A percentile compares a stretch with the other conserved stretches of the same genome.
These are phyloP conservation scores for Stygiomarasmius scandens DNA, from an alignment of 1,284 basidiomycete genomes.

Conservation along the genomic window DNA sequence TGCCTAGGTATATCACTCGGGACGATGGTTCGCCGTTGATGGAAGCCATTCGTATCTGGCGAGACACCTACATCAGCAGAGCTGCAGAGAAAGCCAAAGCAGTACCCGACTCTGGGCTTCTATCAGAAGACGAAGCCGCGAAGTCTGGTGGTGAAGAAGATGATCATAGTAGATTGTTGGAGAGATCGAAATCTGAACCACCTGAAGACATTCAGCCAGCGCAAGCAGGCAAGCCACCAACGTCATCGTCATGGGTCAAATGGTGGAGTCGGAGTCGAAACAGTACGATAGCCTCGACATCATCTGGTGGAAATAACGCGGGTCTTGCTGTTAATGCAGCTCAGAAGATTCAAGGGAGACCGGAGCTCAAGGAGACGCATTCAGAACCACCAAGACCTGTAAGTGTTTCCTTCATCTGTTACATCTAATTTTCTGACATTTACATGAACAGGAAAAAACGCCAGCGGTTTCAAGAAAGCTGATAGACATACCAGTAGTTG, in stretches of 20 bases:
- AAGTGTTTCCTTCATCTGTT: conserved; percentile 10
- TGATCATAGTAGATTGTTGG: conserved; percentile 7
- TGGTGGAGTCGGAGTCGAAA: conserved; percentile 73
- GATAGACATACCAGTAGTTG: conserved; percentile 9
- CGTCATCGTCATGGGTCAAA: conserved; percentile 69
- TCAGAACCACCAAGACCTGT: conserved; percentile 27
- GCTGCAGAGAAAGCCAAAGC: conserved; percentile 16
- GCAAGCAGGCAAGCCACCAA: conserved; percentile 43
- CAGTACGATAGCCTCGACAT: conserved; percentile 23
- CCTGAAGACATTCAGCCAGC: conserved; percentile 29
- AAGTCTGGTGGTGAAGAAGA: conserved; percentile 26
- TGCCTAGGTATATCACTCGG: conserved; percentile 61
- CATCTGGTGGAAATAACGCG: neutral
- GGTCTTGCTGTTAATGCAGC: neutral
- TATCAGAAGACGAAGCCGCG: conserved; percentile 33
- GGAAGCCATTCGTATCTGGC: conserved; percentile 65
- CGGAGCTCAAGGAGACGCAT: conserved; percentile 29
- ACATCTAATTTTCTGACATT: neutral
- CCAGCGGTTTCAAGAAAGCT: neutral
- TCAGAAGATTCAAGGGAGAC: conserved; percentile 25
- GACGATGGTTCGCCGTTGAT: conserved; percentile 67
- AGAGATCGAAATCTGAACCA: conserved; percentile 42
- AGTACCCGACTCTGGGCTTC: conserved; percentile 21
- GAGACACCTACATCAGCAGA: conserved; percentile 39
- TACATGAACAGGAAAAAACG: neutral